A percentile compares a stretch with the other conserved stretches of the same genome.
Conservation (phyloP, 202 grass and related monocot species). For the Zoysia matrella region DNA sequence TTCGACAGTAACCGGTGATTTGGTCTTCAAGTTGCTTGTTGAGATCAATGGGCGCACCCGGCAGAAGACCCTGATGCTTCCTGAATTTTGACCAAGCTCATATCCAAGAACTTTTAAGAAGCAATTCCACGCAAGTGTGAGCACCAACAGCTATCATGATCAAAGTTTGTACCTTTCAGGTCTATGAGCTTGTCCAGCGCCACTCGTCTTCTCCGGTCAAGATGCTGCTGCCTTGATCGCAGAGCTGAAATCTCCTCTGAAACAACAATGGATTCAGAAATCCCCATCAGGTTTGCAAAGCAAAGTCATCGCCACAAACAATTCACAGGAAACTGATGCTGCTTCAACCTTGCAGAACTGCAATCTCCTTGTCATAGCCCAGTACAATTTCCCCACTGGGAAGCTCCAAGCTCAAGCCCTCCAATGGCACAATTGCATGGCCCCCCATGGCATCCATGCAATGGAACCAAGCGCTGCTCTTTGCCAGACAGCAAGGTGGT, state of each 20-base stretch:
- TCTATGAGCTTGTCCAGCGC: conserved; percentile 85
- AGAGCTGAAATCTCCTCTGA: conserved; percentile 69
- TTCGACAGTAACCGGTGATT: conserved; percentile 49
- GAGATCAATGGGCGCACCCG: conserved; percentile 56
- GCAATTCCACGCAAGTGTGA: background rate
- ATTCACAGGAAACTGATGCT: conserved; percentile 14
- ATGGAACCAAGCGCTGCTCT: background rate
- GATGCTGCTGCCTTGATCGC: conserved; percentile 53
- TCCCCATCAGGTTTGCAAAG: background rate
- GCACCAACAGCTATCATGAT: conserved; percentile 16
- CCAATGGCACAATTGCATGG: conserved; percentile 43
- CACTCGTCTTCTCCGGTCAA: conserved; percentile 62
- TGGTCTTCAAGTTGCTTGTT: conserved; percentile 43
- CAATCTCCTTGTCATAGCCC: conserved; percentile 54
- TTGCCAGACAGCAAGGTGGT: conserved; percentile 37
- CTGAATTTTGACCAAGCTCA: conserved; percentile 59
- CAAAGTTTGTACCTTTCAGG: conserved; percentile 72
- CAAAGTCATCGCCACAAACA: conserved; percentile 8
- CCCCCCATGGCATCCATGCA: conserved; percentile 34
- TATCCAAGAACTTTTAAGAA: conserved; percentile 25
- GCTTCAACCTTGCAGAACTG: conserved; percentile 54
- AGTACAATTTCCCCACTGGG: conserved; percentile 31
- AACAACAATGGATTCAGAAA: conserved; percentile 30
- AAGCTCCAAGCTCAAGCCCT: conserved; percentile 53
- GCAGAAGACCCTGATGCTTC: conserved; percentile 96